phyloP scores from a whole-genome alignment of 371 early-diverging fungal genomes.

The Mucor piriformis region DNA sequence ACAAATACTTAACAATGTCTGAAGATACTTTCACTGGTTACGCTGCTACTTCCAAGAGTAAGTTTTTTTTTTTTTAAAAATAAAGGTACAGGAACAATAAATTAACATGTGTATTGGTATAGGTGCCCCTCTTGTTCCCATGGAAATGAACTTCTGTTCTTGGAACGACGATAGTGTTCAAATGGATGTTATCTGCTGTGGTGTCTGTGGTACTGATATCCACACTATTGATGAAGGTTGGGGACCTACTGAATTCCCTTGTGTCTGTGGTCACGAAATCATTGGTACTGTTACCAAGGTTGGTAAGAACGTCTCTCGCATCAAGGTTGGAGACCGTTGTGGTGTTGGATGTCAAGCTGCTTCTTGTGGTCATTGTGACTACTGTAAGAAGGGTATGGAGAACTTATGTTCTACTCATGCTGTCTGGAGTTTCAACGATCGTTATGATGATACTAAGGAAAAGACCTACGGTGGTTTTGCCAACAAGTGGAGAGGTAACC shows the following conservation, averaged over 20 bases:
- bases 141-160: conserved; percentile 35
- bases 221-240: conserved; percentile 74
- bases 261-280: conserved; percentile 71
- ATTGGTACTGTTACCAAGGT: conserved; percentile 55
- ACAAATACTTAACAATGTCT: conserved; percentile 21
- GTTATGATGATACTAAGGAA: conserved; percentile 55
- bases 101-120: background rate
- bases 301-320: conserved; percentile 50
- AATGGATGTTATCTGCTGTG: conserved; percentile 64
- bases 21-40: conserved; percentile 35
- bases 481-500: conserved; percentile 59
- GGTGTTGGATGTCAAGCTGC: conserved; percentile 70
- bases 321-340: conserved; percentile 68
- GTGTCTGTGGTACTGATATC: conserved; percentile 57
- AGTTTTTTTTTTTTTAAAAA: background rate
- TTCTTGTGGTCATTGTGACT: conserved; percentile 43
- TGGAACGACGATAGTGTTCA: conserved; percentile 60
- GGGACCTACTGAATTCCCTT: conserved; percentile 65
- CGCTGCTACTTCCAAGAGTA: conserved; percentile 30
- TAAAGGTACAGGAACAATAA: background rate
- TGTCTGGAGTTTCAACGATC: conserved; percentile 66
- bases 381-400: conserved; percentile 36
- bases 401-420: conserved; percentile 46
- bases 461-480: conserved; percentile 69
- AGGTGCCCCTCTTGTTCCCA: conserved; percentile 28